Evolutionary conservation across 331 rosid genomes (phyloP).

Genomic region (Phaseolus coccineus): DNA sequence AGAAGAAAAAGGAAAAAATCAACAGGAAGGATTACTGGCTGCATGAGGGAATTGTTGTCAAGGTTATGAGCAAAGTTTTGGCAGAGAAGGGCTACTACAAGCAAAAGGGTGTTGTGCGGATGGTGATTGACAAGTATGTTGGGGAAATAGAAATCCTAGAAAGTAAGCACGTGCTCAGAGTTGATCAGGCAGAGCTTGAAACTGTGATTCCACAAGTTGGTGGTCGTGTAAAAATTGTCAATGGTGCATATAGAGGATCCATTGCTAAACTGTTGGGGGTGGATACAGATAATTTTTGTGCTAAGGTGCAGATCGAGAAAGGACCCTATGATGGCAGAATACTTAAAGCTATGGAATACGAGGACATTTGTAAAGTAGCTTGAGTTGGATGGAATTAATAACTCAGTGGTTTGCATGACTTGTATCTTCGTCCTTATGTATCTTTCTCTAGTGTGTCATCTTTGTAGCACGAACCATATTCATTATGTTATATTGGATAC

Average conservation of each 20-base stretch:
- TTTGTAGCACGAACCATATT: background rate
- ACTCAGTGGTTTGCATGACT: conserved; percentile 9
- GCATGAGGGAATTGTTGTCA: conserved; percentile 83
- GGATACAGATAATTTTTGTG: conserved; percentile 70
- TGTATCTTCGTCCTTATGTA: conserved; percentile 9
- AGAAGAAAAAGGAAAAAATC: conserved; percentile 79
- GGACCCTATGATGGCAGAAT: conserved; percentile 91
- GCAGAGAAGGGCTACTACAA: conserved; percentile 88
- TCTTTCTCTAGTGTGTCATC: background rate
- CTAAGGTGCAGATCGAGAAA: conserved; percentile 90
- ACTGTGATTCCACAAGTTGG: conserved; percentile 91
- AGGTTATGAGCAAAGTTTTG: conserved; percentile 88
- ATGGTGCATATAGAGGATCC: conserved; percentile 87
- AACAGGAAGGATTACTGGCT: conserved; percentile 90
- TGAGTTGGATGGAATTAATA: conserved; percentile 38
- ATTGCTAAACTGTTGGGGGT: conserved; percentile 72
- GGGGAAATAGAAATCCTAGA: conserved; percentile 93
- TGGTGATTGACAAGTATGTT: conserved; percentile 83
- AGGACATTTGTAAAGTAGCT: conserved; percentile 77
- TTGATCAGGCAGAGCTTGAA: conserved; percentile 88
- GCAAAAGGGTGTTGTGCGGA: conserved; percentile 79
- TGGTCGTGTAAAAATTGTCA: conserved; percentile 78
- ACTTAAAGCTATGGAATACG: conserved; percentile 81
- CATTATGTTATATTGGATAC: background rate
- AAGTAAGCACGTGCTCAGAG: conserved; percentile 83